Base-by-base conservation (phyloP, 2,329 filamentous ascomycete genomes). In the Tolypocladium guangdongense region DNA sequence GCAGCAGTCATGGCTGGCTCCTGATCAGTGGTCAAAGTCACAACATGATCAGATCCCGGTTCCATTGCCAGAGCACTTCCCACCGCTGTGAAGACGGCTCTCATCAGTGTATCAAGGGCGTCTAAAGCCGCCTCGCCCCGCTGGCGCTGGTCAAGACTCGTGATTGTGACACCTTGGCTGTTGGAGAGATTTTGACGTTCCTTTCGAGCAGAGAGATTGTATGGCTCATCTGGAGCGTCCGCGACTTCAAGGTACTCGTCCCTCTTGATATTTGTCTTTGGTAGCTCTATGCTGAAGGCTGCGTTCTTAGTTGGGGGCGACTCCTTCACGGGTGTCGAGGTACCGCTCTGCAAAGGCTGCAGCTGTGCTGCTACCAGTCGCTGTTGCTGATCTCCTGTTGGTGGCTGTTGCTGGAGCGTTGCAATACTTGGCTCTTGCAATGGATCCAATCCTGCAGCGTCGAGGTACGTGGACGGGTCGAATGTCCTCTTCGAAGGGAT, bases 121-220 rank as follows among this genome's bases (percentile, higher is more conserved):
- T 84, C 74, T 47, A 91, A 76, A 45, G 88, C 86, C 12, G 82
- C 78, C 60, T 96, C 85, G 5, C 86, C 87, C 62, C 90, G 84
- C 61, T 95, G 85, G 50, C 86, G 85, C 67, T 96, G 88, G 63
- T 95, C 90, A 2, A 90, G 74, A 43, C 81, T 82, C 46, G 84
- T 70, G 18, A 81, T 76, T 22, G 86, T 72, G 3, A 81, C 68
- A 50, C 79, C 81, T 53, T 81, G 78, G 14, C 79, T 76, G 8
- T 74, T 76, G 50, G 78, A 73, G 22, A 71, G 66, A 24, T 73
- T 71, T 27, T 75, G 72, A 38, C 71, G 69, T 55, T 80, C 83
- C 54, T 77, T 66, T 58, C 79, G 75, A 33, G 63, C 63, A 5
- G 80, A 80, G 24, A 81, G 59, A 54, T 75, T 70, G 16, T 66